Percentiles rank a stretch among this genome's conserved stretches.
phyloP scores from a whole-genome alignment of 805 yeast genomes.

The Lachancea sp. region DNA sequence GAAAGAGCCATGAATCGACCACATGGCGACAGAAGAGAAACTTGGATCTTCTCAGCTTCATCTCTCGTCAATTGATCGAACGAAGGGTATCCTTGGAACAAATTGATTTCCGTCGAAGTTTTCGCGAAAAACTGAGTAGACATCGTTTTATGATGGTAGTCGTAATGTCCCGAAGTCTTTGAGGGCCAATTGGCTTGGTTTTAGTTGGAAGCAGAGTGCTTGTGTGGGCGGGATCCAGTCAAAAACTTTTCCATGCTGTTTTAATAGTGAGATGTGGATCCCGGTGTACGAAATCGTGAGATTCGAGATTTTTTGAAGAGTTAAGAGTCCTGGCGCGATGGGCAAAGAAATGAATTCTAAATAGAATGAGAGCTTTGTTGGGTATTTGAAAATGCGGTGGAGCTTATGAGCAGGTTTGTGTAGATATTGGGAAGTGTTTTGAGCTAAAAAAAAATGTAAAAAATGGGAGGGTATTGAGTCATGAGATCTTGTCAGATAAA shows the following conservation, averaged over 20 bases:
- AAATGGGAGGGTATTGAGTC: no score
- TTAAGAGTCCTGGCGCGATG: not conserved
- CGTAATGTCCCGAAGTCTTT: not conserved
- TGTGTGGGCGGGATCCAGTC: not conserved
- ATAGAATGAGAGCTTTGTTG: not conserved
- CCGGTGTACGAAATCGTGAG: not conserved
- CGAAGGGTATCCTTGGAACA: constrained; percentile 32
- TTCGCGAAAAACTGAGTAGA: constrained; percentile 32
- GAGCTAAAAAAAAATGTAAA: no score
- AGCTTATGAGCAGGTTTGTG: no score
- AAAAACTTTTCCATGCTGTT: not conserved
- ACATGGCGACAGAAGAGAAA: constrained; percentile 31
- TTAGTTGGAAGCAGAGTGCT: no score
- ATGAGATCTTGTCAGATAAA: no score
- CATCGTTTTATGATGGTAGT: constrained; percentile 15
- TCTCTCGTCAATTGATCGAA: constrained; percentile 11
- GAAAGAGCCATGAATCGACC: constrained; percentile 32
- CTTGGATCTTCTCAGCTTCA: constrained; percentile 9
- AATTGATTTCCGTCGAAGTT: constrained; percentile 31
- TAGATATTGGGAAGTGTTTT: no score
- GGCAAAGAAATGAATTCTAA: not conserved
- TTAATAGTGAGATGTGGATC: not conserved
- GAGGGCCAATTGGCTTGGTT: not conserved
- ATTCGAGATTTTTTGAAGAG: not conserved
- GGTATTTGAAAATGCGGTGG: no score